A percentile compares a stretch with the other conserved stretches of the same genome.
These are phyloP conservation scores for Chalciporus pseudorubinellus DNA, from an alignment of 768 basidiomycete species.

Conservation along the genomic window DNA sequence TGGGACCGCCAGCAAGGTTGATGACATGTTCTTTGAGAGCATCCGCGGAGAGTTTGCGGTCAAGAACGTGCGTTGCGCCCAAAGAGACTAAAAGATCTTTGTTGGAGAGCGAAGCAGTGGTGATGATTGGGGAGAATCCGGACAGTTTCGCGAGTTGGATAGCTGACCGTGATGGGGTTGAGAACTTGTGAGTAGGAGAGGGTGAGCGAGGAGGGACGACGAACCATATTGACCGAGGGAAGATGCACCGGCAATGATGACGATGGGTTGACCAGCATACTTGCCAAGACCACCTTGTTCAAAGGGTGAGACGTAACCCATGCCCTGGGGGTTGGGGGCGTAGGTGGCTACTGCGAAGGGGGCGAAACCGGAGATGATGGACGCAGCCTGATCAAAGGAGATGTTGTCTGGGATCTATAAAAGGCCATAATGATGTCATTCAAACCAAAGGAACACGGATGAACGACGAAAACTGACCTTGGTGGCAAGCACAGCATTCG, in stretches of 20 bases:
- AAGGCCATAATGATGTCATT: neutral
- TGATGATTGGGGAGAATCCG: slow-evolving; percentile 35
- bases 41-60: slow-evolving; percentile 20
- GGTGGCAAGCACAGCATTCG: slow-evolving; percentile 18
- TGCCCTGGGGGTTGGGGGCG: slow-evolving; percentile 22
- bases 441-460: no score
- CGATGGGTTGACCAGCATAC: slow-evolving; percentile 30
- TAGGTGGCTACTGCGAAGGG: slow-evolving; percentile 38
- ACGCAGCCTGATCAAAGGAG: slow-evolving; percentile 37
- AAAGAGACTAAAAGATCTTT: slow-evolving; percentile 26
- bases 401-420: slow-evolving; percentile 32
- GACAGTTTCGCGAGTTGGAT: slow-evolving; percentile 35
- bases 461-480: slow-evolving; percentile 12
- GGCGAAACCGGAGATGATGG: slow-evolving; percentile 32
- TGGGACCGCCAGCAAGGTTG: neutral
- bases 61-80: slow-evolving; percentile 39
- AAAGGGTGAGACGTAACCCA: slow-evolving; percentile 28
- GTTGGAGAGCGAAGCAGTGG: slow-evolving; percentile 37
- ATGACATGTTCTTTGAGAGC: slow-evolving; percentile 8
- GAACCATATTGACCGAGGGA: slow-evolving; percentile 41
- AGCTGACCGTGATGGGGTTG: no score
- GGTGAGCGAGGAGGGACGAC: no score
- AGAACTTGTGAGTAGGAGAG: no score
- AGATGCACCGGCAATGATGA: slow-evolving; percentile 38
- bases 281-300: slow-evolving; percentile 27